A percentile compares a stretch with the other conserved stretches of the same genome.
These are phyloP conservation scores for Meredithiella fracta DNA, from an alignment of 2,329 filamentous ascomycete genomes.

Conservation along the genomic window DNA sequence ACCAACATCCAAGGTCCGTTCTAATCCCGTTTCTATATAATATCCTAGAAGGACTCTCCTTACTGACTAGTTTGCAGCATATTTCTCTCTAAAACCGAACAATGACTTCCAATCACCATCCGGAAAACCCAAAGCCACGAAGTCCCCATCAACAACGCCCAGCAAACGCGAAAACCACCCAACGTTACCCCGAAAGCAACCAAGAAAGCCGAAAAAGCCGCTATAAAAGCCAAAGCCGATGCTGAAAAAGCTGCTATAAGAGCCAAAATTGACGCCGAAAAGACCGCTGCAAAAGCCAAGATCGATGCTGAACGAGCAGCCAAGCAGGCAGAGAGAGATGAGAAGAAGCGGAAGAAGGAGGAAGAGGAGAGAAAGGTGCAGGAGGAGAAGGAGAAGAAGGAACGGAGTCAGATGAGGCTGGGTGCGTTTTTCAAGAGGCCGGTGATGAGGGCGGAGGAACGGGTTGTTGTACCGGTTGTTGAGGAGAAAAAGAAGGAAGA, in stretches of 20 bases:
- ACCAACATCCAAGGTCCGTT: slow-evolving; percentile 1
- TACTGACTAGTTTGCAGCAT: neutral
- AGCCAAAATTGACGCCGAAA: slow-evolving; percentile 21
- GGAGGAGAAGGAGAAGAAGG: slow-evolving; percentile 33
- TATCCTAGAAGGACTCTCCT: neutral
- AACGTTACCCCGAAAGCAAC: slow-evolving; percentile 27
- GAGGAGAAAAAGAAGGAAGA: slow-evolving; percentile 15
- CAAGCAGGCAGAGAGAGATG: slow-evolving; percentile 26
- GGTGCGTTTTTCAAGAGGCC: slow-evolving; percentile 30
- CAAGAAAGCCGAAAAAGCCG: slow-evolving; percentile 22
- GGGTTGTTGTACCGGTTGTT: slow-evolving; percentile 5
- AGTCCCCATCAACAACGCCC: slow-evolving; percentile 11
- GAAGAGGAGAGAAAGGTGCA: slow-evolving; percentile 27
- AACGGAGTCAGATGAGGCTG: slow-evolving; percentile 31
- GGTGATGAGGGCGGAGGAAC: slow-evolving; percentile 22
- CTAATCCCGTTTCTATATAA: neutral
- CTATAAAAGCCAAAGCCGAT: slow-evolving; percentile 25
- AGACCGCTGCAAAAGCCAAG: slow-evolving; percentile 23
- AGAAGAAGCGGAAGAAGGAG: slow-evolving; percentile 34
- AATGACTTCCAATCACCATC: slow-evolving; percentile 2
- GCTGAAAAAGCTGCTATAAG: slow-evolving; percentile 21
- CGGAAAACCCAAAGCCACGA: slow-evolving; percentile 18
- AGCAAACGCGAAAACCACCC: slow-evolving; percentile 29
- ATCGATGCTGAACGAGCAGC: slow-evolving; percentile 26
- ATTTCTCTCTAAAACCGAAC: neutral